A percentile compares a stretch with the other conserved stretches of the same genome.
Conservation (phyloP, 305 asterid genomes). For the Rubia balearica region DNA sequence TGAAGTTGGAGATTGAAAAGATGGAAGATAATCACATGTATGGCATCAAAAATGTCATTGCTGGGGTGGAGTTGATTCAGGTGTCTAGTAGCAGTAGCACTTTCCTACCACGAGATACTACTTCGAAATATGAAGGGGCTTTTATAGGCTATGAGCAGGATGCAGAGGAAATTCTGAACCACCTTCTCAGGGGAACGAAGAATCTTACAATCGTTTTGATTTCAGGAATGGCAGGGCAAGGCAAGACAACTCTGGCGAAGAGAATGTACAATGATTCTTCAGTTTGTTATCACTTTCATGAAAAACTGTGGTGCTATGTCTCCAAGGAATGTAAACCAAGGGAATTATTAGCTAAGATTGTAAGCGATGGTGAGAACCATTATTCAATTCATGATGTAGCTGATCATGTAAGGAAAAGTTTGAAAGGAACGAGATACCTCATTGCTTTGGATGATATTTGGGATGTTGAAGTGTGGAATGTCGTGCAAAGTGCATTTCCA, state of each 20-base stretch:
- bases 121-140: background rate
- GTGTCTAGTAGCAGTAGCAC: too few relatives aligned
- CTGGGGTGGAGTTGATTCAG: too few relatives aligned
- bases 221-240: slow-evolving; percentile 21
- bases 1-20: background rate
- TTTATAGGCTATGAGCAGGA: slow-evolving; percentile 29
- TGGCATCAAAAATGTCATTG: too few relatives aligned
- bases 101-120: background rate
- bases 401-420: background rate
- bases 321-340: slow-evolving; percentile 10
- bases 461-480: slow-evolving; percentile 6
- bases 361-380: background rate
- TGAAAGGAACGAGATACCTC: slow-evolving; percentile 9
- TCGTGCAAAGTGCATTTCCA: slow-evolving; percentile 13
- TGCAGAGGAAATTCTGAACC: slow-evolving; percentile 6
- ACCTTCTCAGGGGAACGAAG: slow-evolving; percentile 18
- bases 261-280: background rate
- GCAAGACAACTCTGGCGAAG: slow-evolving; percentile 21
- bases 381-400: background rate
- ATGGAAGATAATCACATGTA: too few relatives aligned
- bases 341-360: slow-evolving; percentile 11
- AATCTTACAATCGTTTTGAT: slow-evolving; percentile 21
- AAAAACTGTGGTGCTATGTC: slow-evolving; percentile 7
- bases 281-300: background rate
- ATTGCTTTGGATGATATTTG: slow-evolving; percentile 14